Evolutionary conservation across 192 early-diverging fungal species (phyloP), one percentile per base, ranked within the genome.

Genomic region (Mortierella antarctica): DNA sequence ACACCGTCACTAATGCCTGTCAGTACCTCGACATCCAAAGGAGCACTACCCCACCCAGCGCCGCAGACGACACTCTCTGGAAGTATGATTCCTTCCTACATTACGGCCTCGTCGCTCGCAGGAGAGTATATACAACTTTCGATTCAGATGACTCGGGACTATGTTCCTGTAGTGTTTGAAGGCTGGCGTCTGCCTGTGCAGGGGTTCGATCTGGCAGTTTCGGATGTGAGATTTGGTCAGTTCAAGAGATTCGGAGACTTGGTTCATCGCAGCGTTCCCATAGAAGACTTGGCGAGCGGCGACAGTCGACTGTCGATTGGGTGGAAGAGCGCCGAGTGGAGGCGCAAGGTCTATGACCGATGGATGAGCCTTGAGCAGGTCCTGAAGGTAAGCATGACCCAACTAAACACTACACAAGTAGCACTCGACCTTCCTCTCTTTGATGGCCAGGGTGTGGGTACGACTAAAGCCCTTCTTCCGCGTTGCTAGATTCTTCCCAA

Each of bases 81-180:
- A 50, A 69, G 70, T 11, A 56, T 70, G n/a, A 81, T 89, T 11
- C 84, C 83, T 10, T 95, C 95, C 5, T 91, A 95, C 31, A 91
- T 96, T 53, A 95, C 94, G 7, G 93, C 94, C 0, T 94, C 93
- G 3, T 96, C 94, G 2, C 86, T 99, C 14, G 94, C 95, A 0
- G 92, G 96, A 31, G 95, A 98, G 78, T 96, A 98, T 74, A 83
- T 99, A 6, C 93, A 93, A 61, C 84, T 97, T 0, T 92, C 93
- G 31, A 93, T 98, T 39, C 97, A 98, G 66, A 83, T 97, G 18
- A 98, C 97, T 13, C 84, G 88, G 51, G 96, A 99, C 74, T 82
- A 88, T 40, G 87, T 96, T 1, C 95, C 97, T 4, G 96, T 98
- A 31, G 91, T 98, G 7, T 96, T 89, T 83, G 81, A 92, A 15